Evolutionary conservation across 192 early-diverging fungal genomes (phyloP).

Genomic region (Allomyces macrogynus): DNA sequence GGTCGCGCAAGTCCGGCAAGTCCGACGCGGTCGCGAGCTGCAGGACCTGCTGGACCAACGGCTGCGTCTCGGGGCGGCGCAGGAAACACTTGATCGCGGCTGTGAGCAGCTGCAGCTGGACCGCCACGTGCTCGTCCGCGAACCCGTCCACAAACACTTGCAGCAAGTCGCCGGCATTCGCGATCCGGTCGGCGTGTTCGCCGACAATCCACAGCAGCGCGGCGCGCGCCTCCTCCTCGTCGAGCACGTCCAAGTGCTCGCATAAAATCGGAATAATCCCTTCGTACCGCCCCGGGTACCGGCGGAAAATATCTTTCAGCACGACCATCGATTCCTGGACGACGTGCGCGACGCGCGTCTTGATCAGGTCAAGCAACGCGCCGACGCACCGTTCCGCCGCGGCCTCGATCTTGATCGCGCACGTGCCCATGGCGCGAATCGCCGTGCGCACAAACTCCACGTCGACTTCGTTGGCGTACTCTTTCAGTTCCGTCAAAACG

Average conservation of each 20-base stretch:
- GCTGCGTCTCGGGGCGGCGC: slow-evolving; percentile 70
- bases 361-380: slow-evolving; percentile 75
- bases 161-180: slow-evolving; percentile 61
- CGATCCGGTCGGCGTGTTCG: slow-evolving; percentile 79
- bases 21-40: slow-evolving; percentile 76
- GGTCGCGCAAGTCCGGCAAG: slow-evolving; percentile 87
- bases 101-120: slow-evolving; percentile 80
- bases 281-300: slow-evolving; percentile 75
- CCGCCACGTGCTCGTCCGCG: slow-evolving; percentile 60
- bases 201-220: slow-evolving; percentile 91
- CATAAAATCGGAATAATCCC: slow-evolving; percentile 69
- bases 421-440: slow-evolving; percentile 73
- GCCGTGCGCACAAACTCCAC: slow-evolving; percentile 86
- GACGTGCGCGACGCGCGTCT: slow-evolving; percentile 70
- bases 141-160: slow-evolving; percentile 63
- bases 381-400: slow-evolving; percentile 74
- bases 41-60: slow-evolving; percentile 67
- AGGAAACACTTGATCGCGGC: slow-evolving; percentile 87
- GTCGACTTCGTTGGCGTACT: slow-evolving; percentile 94
- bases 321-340: slow-evolving; percentile 83
- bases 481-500: slow-evolving; percentile 78
- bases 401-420: slow-evolving; percentile 75
- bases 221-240: slow-evolving; percentile 79
- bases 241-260: slow-evolving; percentile 68
- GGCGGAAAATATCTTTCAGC: slow-evolving; percentile 87